phyloP scores from a whole-genome alignment of 202 grass and related monocot genomes.

The Thinopyrum obtusiflorum region DNA sequence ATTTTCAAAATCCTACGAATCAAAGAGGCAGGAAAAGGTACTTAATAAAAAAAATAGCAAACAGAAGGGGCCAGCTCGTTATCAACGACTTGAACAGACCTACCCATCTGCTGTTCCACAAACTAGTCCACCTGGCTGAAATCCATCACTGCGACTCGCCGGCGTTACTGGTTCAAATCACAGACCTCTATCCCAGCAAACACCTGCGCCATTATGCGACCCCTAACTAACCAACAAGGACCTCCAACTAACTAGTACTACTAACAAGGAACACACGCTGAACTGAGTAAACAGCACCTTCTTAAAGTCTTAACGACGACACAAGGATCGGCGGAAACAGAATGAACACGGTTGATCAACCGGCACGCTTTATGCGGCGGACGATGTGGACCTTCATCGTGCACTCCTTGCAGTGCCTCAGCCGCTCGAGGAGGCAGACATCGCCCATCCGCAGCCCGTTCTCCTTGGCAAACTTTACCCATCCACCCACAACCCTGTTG shows the following conservation, averaged over 20 bases:
- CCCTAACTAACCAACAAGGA: not conserved
- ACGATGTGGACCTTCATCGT: slow-evolving; percentile 33
- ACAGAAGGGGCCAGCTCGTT: no score
- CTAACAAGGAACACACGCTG: not conserved
- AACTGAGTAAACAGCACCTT: not conserved
- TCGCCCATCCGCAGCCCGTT: slow-evolving; percentile 36
- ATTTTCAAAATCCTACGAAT: no score
- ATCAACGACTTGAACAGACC: not conserved
- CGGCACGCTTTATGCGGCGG: not conserved
- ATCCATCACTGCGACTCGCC: not conserved
- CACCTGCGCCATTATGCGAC: not conserved
- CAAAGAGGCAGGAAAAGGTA: no score
- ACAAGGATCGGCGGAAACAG: no score
- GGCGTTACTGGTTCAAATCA: not conserved
- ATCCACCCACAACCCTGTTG: slow-evolving; percentile 1
- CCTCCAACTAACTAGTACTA: not conserved
- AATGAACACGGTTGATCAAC: not conserved
- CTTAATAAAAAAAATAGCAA: no score
- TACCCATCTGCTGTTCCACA: not conserved
- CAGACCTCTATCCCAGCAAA: not conserved
- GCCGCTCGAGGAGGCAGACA: slow-evolving; percentile 45
- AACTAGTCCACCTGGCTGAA: not conserved
- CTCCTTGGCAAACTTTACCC: slow-evolving; percentile 24
- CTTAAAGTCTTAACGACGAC: not conserved
- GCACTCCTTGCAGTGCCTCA: not conserved